A percentile compares a stretch with the other conserved stretches of the same genome.
Conservation (phyloP, 1,284 basidiomycete genomes). For the Kalmanozyma brasiliensis region DNA sequence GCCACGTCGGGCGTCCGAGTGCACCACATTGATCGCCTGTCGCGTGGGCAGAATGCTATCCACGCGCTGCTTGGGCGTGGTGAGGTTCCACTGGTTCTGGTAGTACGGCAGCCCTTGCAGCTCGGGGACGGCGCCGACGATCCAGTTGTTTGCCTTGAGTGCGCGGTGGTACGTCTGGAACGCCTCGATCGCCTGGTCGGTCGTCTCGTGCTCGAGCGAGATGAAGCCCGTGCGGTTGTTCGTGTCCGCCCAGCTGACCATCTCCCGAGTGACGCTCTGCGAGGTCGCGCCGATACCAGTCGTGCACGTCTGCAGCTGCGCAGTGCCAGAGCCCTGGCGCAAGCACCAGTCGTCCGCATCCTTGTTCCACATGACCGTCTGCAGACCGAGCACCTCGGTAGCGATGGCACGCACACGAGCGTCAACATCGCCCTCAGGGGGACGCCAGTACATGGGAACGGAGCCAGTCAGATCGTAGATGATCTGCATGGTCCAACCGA, state of each 20-base stretch:
- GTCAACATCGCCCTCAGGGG: conserved; percentile 63
- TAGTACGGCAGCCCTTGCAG: conserved; percentile 58
- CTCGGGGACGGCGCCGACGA: conserved; percentile 43
- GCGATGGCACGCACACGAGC: conserved; percentile 63
- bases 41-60: conserved; percentile 46
- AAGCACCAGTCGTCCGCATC: conserved; percentile 64
- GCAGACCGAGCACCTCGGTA: conserved; percentile 57
- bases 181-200: conserved; percentile 56
- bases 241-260: conserved; percentile 42
- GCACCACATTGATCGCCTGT: conserved; percentile 36
- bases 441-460: conserved; percentile 59
- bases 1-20: conserved; percentile 46
- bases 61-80: conserved; percentile 30
- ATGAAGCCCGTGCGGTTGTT: conserved; percentile 53
- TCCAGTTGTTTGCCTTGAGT: conserved; percentile 44
- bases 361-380: conserved; percentile 61
- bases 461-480: conserved; percentile 80
- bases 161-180: conserved; percentile 49
- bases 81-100: conserved; percentile 57
- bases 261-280: conserved; percentile 33
- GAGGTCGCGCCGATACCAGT: conserved; percentile 46
- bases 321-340: conserved; percentile 54
- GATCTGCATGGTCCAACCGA: conserved; percentile 84
- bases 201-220: conserved; percentile 62
- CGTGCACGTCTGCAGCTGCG: conserved; percentile 46